A percentile compares a stretch with the other conserved stretches of the same genome.
phyloP scores from a whole-genome alignment of 768 basidiomycete species.

The Termitomyces sp. region DNA sequence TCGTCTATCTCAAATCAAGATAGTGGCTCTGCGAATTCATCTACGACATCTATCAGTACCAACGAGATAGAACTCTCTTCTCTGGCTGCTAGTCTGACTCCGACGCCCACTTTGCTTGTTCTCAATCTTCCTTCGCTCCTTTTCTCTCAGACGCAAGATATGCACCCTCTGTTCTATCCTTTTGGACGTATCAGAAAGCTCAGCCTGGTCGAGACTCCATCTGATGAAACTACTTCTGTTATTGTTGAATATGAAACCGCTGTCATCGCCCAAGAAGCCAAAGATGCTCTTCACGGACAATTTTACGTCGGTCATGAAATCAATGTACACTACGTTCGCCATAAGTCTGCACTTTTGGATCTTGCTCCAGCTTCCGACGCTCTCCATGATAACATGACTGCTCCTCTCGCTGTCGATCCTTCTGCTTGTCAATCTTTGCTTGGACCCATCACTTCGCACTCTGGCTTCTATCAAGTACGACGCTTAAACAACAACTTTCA shows the following conservation, averaged over 20 bases:
- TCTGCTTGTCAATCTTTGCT: slow-evolving; percentile 15
- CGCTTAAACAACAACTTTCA: slow-evolving; percentile 10
- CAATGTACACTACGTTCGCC: slow-evolving; percentile 28
- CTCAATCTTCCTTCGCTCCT: slow-evolving; percentile 61
- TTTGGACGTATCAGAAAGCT: slow-evolving; percentile 66
- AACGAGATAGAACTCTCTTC: slow-evolving; percentile 24
- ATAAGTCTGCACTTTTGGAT: slow-evolving; percentile 17
- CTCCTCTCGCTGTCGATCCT: slow-evolving; percentile 10
- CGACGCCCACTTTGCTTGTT: slow-evolving; percentile 54
- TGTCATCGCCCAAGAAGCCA: slow-evolving; percentile 60
- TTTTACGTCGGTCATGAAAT: slow-evolving; percentile 46
- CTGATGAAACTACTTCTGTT: slow-evolving; percentile 43
- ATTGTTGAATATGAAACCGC: slow-evolving; percentile 58
- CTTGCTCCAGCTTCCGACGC: slow-evolving; percentile 14
- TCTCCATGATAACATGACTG: slow-evolving; percentile 10
- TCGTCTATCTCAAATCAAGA: slow-evolving; percentile 15
- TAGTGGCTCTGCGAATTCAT: slow-evolving; percentile 25
- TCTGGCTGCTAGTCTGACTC: slow-evolving; percentile 28
- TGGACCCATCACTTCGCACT: slow-evolving; percentile 8
- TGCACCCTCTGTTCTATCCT: slow-evolving; percentile 70
- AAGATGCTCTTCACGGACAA: slow-evolving; percentile 55
- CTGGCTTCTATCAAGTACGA: slow-evolving; percentile 8
- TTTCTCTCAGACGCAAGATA: slow-evolving; percentile 61
- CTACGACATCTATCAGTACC: slow-evolving; percentile 28
- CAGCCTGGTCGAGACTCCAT: slow-evolving; percentile 39